Percentiles rank a stretch among this genome's conserved stretches.
These are phyloP conservation scores for Suillus lakei DNA, from an alignment of 768 basidiomycete genomes.

Conservation along the genomic window DNA sequence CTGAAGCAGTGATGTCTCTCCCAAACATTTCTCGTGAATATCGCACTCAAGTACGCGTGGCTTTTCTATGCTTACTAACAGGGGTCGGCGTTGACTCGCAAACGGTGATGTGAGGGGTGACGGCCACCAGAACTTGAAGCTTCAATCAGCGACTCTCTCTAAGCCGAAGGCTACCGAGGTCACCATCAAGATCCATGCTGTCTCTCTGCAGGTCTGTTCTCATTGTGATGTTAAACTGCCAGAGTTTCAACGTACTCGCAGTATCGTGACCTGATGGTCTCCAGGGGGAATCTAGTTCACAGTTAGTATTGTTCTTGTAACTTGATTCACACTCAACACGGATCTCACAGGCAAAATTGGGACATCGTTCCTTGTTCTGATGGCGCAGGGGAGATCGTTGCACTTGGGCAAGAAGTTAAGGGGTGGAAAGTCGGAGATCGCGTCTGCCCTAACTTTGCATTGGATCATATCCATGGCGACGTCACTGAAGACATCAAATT, in stretches of 20 bases:
- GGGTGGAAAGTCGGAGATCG: constrained; percentile 61
- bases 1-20: constrained; percentile 16
- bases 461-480: constrained; percentile 54
- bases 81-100: not conserved
- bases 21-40: constrained; percentile 22
- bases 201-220: constrained; percentile 52
- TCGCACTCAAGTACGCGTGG: constrained; percentile 15
- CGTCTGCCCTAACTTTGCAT: constrained; percentile 56
- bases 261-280: constrained; percentile 56
- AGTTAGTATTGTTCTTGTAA: constrained; percentile 29
- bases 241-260: constrained; percentile 18
- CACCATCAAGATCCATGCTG: constrained; percentile 58
- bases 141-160: constrained; percentile 29
- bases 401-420: constrained; percentile 44
- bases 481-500: constrained; percentile 36
- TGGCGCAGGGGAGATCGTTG: constrained; percentile 60
- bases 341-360: constrained; percentile 24
- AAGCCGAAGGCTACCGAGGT: constrained; percentile 52
- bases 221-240: not conserved
- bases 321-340: constrained; percentile 39
- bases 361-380: constrained; percentile 47
- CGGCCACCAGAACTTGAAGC: constrained; percentile 32
- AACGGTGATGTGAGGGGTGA: constrained; percentile 21
- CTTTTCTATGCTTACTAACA: not conserved
- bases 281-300: constrained; percentile 43